Evolutionary conservation across 768 basidiomycete species (phyloP).

Genomic region (Tulasnella sp.): DNA sequence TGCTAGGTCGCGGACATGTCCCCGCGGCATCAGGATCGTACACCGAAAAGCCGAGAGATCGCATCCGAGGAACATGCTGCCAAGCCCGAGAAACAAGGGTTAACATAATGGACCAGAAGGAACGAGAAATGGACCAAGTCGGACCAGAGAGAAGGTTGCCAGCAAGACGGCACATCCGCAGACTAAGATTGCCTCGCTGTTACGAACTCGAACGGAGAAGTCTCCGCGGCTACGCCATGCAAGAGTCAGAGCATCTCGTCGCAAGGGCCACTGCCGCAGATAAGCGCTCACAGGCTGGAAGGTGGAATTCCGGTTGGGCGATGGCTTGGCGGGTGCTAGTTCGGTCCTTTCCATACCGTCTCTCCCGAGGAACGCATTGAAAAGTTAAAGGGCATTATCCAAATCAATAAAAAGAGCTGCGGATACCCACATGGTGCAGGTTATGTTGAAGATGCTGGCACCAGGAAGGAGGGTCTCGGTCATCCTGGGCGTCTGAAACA

Average conservation of each 20-base stretch:
- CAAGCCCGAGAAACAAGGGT: not conserved
- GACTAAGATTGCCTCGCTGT: not conserved
- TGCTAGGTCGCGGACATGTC: not conserved
- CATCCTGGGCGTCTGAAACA: not conserved
- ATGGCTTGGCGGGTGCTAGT: not conserved
- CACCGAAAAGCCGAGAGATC: not conserved
- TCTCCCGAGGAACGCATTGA: not conserved
- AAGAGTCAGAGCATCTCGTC: not conserved
- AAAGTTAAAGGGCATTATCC: not conserved
- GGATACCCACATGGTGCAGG: not conserved
- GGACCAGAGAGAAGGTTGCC: not conserved
- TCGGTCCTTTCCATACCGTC: not conserved
- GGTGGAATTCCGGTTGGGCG: not conserved
- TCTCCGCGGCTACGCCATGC: not conserved
- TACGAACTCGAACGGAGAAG: not conserved
- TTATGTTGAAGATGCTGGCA: not conserved
- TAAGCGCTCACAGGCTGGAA: not conserved
- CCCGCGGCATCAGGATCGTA: not conserved
- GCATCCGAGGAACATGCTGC: not conserved
- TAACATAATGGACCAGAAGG: not conserved
- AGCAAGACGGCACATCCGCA: not conserved
- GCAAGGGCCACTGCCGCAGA: not conserved
- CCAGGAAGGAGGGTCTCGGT: not conserved
- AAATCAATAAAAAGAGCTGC: not conserved
- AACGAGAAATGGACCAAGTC: not conserved